Conservation (phyloP, 352 stramenopile genomes). For the Phytophthora citricola region DNA sequence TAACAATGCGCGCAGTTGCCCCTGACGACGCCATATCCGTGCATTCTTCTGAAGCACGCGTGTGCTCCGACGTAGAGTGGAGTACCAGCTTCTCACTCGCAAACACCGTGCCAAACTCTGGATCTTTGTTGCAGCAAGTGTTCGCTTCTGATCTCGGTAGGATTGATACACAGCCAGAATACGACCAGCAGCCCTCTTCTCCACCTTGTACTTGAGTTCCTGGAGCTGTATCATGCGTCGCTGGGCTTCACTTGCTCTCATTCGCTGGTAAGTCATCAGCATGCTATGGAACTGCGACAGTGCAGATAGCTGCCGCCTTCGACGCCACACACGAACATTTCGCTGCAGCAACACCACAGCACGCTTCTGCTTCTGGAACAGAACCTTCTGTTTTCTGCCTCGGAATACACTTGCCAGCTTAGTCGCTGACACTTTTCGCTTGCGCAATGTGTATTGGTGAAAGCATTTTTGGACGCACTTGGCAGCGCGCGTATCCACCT, state of each 20-base stretch:
- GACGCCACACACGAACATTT: slow-evolving; percentile 51
- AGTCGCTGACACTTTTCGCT: slow-evolving; percentile 33
- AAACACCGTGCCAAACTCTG: slow-evolving; percentile 36
- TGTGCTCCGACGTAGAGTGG: slow-evolving; percentile 15
- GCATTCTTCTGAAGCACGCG: slow-evolving; percentile 47
- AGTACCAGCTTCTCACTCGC: slow-evolving; percentile 26
- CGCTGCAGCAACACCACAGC: slow-evolving; percentile 42
- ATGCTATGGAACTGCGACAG: slow-evolving; percentile 48
- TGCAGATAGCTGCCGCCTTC: slow-evolving; percentile 36
- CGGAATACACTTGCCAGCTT: slow-evolving; percentile 43
- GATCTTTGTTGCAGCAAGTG: slow-evolving; percentile 40
- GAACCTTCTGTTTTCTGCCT: slow-evolving; percentile 22
- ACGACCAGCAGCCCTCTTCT: slow-evolving; percentile 22
- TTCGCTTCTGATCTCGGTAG: slow-evolving; percentile 30
- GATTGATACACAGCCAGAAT: slow-evolving; percentile 29
- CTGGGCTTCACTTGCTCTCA: slow-evolving; percentile 35
- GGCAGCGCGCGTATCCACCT: slow-evolving; percentile 43
- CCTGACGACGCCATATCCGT: slow-evolving; percentile 46
- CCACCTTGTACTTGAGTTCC: slow-evolving; percentile 27
- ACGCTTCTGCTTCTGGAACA: slow-evolving; percentile 32
- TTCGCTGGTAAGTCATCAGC: slow-evolving; percentile 44
- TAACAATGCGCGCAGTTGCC: slow-evolving; percentile 40
- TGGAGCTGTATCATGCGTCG: slow-evolving; percentile 17
- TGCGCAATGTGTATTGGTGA: slow-evolving; percentile 31
- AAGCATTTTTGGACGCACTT: slow-evolving; percentile 38